Evolutionary conservation across 192 early-diverging fungal genomes (phyloP), one percentile per base, ranked within the genome.

Genomic region (Bifiguratus adelaidae): DNA sequence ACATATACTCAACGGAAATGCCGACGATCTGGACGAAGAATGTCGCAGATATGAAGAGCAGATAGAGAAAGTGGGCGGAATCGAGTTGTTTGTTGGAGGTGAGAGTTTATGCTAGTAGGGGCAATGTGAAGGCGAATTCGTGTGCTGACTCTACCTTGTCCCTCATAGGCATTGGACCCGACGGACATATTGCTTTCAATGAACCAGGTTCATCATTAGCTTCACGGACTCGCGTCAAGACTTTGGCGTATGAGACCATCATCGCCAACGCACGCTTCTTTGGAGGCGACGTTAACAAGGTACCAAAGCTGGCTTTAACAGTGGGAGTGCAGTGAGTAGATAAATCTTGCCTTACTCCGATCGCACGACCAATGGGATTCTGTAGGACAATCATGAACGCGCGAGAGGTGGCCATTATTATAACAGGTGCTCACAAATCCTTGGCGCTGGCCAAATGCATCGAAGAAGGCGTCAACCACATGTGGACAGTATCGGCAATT

Each of bases 181-280:
- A 91, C 60, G 88, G 88, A 52, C 88, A 91, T 51, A 87, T 91
- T 61, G 86, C 86, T 29, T 91, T 91, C 69, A n/a, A n/a, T n/a
- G 88, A 88, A 56, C 88, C 88, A 20, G 88, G 88, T 23, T 86
- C 83, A 42, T 88, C 86, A 25, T 69, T 88, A 36, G 73, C 71
- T 41, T 86, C 83, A 28, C 74, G 82, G 43, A 89, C 86, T 24
- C 73, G 86, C 30, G 83, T 85, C 66, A 87, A 89, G 67, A 89
- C 86, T 11, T 70, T 89, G 9, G 84, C 85, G 19, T 87, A 86
- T 53, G 86, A 86, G 30, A 86, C 83, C 40, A 86, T 86, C 47
- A 61, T 86, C 24, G 83, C 83, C 54, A 86, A 86, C 55, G 73
- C 83, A 21, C 67, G 83, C 50, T 86, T 86, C 74, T 89, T 89